phyloP scores from a whole-genome alignment of 2,329 filamentous ascomycete genomes.

The Podosphaera leucotricha region DNA sequence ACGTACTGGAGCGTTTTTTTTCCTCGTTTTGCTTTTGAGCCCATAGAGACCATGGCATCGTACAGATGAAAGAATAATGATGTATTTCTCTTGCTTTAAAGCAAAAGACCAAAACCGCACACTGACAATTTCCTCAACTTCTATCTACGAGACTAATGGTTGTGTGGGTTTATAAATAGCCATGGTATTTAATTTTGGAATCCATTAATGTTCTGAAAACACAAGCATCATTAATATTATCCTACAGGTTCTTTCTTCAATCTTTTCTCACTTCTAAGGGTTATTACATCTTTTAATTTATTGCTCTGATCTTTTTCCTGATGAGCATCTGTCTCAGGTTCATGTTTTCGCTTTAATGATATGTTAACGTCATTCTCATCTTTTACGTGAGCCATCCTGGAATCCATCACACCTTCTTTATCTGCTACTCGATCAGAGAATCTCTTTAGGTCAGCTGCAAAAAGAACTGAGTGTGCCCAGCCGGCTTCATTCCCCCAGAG shows the following conservation, averaged over 20 bases:
- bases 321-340: neutral
- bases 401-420: slow-evolving; percentile 24
- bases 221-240: too few relatives aligned
- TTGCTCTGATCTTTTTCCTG: neutral
- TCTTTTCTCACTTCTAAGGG: neutral
- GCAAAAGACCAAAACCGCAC: neutral
- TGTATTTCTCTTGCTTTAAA: neutral
- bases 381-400: slow-evolving; percentile 15
- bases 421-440: slow-evolving; percentile 40
- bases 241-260: too few relatives aligned
- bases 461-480: slow-evolving; percentile 93
- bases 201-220: too few relatives aligned
- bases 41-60: slow-evolving; percentile 27
- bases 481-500: slow-evolving; percentile 88
- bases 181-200: neutral
- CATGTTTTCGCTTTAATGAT: neutral
- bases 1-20: slow-evolving; percentile 17
- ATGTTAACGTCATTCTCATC: neutral
- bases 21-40: slow-evolving; percentile 13
- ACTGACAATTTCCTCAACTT: neutral
- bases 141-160: too few relatives aligned
- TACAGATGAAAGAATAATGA: slow-evolving; percentile 4
- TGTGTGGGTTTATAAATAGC: too few relatives aligned
- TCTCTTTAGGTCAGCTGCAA: slow-evolving; percentile 71
- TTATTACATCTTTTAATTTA: neutral